These are phyloP conservation scores for Magnolia officinalis DNA, from an alignment of 164 flowering plant genomes.

Conservation along the genomic window DNA sequence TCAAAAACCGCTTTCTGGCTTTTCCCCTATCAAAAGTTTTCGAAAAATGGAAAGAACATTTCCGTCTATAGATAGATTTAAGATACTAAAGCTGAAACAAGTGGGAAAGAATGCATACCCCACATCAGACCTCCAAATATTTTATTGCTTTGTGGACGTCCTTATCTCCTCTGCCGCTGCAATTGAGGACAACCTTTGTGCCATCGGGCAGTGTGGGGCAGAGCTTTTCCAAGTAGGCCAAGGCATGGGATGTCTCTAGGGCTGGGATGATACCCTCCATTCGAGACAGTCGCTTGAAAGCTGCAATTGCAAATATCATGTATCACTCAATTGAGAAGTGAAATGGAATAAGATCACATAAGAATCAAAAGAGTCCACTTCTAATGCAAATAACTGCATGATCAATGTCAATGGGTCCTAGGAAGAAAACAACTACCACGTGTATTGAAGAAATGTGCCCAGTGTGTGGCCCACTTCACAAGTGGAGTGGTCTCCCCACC, in stretches of 20 bases:
- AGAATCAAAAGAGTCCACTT: no score
- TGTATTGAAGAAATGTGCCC: no score
- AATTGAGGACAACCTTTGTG: conserved; percentile 68
- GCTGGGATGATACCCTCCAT: conserved; percentile 90
- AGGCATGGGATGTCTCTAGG: conserved; percentile 88
- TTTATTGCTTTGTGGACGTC: conserved; percentile 89
- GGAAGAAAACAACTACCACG: no score
- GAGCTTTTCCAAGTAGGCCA: conserved; percentile 77
- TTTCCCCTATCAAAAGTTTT: no score
- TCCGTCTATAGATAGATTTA: conserved; percentile 1
- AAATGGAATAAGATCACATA: no score
- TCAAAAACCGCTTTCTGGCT: no score
- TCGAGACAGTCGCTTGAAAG: conserved; percentile 75
- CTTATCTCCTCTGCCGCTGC: conserved; percentile 92
- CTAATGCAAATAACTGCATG: no score
- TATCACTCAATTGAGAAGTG: background rate
- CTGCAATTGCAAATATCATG: conserved; percentile 31
- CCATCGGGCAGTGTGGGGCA: conserved; percentile 81
- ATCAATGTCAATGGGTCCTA: no score
- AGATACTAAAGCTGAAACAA: background rate
- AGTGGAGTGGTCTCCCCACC: no score
- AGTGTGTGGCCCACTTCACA: no score
- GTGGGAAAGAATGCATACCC: background rate
- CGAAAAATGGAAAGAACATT: background rate
- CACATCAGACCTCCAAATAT: conserved; percentile 38